A percentile compares a stretch with the other conserved stretches of the same genome.
These are phyloP conservation scores for Calcarisporium arbuscula DNA, from an alignment of 2,329 filamentous ascomycete species.

Conservation along the genomic window DNA sequence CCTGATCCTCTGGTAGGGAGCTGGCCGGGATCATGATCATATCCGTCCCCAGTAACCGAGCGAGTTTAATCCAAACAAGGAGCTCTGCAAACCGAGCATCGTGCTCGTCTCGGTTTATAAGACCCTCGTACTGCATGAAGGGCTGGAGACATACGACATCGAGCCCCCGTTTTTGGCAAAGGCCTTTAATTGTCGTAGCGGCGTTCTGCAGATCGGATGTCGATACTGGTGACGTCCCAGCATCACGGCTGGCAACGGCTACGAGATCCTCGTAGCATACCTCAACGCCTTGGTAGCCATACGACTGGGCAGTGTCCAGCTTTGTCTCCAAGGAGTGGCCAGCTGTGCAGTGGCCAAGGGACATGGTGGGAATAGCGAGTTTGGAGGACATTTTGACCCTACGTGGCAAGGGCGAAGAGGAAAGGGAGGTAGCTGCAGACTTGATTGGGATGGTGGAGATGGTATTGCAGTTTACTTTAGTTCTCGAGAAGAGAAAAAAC, in stretches of 20 bases:
- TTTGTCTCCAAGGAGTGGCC: constrained; percentile 63
- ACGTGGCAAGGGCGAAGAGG: too few species aligned
- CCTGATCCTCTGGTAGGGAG: constrained; percentile 48
- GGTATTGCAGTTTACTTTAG: too few species aligned
- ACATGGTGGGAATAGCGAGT: constrained; percentile 70
- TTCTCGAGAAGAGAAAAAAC: too few species aligned
- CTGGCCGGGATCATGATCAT: constrained; percentile 69
- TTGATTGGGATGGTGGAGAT: too few species aligned
- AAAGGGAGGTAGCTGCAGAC: too few species aligned
- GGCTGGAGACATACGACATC: constrained; percentile 63
- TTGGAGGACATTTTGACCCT: constrained; percentile 28
- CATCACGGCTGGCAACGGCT: constrained; percentile 53
- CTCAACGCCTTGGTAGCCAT: constrained; percentile 65
- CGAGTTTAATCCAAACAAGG: constrained; percentile 62
- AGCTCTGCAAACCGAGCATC: constrained; percentile 54
- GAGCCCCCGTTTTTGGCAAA: constrained; percentile 52
- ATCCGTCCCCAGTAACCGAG: constrained; percentile 58
- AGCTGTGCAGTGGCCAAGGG: constrained; percentile 62
- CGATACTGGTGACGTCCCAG: too few species aligned
- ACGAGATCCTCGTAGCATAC: constrained; percentile 73
- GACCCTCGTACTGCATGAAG: constrained; percentile 72
- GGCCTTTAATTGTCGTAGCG: constrained; percentile 47
- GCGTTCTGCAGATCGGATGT: too few species aligned
- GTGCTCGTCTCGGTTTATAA: constrained; percentile 56
- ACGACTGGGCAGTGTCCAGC: constrained; percentile 57